Base-by-base conservation (phyloP, 1,284 basidiomycete genomes). In the Ustilago loliicola region DNA sequence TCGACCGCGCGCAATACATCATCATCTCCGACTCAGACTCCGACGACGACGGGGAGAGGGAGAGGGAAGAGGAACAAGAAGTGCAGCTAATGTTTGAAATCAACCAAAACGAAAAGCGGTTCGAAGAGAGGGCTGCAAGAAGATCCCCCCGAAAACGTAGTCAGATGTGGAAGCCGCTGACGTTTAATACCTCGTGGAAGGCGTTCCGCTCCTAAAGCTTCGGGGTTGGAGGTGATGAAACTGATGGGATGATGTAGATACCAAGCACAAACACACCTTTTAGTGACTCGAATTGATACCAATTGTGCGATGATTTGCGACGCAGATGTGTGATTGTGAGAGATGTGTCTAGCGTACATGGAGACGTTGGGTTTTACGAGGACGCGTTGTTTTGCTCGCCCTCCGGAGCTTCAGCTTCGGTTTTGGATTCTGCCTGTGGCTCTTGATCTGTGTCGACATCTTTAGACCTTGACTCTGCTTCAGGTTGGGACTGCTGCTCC, bases 1-100 rank as follows among this genome's bases (percentile, higher is more conserved):
- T 72, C 40, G 56, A 72, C 30, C 34, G 70, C 6, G 30, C 61
- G 0, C 25, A 40, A 3, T 72, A 72, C 65, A 64, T 64, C 57
- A 63, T 72, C 65, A 21, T 72, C 48, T 54, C 61, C n/a, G 64
- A 66, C 48, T 19, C 21, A 21, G 60, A 62, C n/a, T 48, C 45
- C 0, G 56, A 60, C 17, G 56, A 54, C 2, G 58, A 50, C 1
- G 53, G 32, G 5, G 58, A 50, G n/a, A 48, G 11, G 15, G 54
- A 42, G 17, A 23, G 30, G 1, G 50, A 47, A 13, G 60, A 62
- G 36, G 61, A 53, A 23, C 40, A 64, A 9, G 67, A 70, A 19
- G 38, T 55, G 1, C 54, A 56, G 1, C 40, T 70, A 6, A 52
- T 64, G 21, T 52, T 70, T 1, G 47, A 60, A 13, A 5, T 70